A percentile compares a stretch with the other conserved stretches of the same genome.
Evolutionary conservation across 1,284 basidiomycete species (phyloP).

Genomic region (Apiotrichum porosum): DNA sequence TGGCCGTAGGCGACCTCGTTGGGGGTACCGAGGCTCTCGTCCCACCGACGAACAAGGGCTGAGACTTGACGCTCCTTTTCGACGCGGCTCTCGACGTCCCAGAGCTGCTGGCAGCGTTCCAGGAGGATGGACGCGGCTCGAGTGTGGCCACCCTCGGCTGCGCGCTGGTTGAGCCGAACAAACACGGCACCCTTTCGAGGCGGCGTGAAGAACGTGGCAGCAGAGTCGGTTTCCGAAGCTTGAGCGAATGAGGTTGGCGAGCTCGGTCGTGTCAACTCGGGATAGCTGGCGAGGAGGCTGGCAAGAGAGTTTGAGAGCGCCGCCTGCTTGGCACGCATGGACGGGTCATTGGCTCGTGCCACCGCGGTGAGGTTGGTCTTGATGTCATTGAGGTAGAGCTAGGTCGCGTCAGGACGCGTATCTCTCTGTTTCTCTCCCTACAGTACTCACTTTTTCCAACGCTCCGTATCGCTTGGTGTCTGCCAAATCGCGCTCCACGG

Average conservation of each 20-base stretch:
- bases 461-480: slow-evolving; percentile 25
- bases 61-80: slow-evolving; percentile 40
- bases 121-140: slow-evolving; percentile 33
- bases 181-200: slow-evolving; percentile 31
- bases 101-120: slow-evolving; percentile 39
- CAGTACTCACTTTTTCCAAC: slow-evolving; percentile 35
- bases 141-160: slow-evolving; percentile 18
- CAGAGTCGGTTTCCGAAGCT: neutral
- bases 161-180: slow-evolving; percentile 20
- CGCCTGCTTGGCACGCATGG: slow-evolving; percentile 23
- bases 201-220: slow-evolving; percentile 30
- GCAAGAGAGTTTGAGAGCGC: slow-evolving; percentile 21
- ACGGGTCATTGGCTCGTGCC: slow-evolving; percentile 14
- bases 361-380: slow-evolving; percentile 29
- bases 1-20: slow-evolving; percentile 22
- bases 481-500: slow-evolving; percentile 32
- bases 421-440: too few relatives aligned
- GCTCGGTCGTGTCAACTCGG: slow-evolving; percentile 25
- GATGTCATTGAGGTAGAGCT: slow-evolving; percentile 42
- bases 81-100: slow-evolving; percentile 33
- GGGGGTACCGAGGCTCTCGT: slow-evolving; percentile 21
- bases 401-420: too few relatives aligned
- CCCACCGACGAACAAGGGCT: slow-evolving; percentile 30
- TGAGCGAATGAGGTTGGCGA: slow-evolving; percentile 4
- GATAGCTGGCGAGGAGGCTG: slow-evolving; percentile 25